A percentile compares a stretch with the other conserved stretches of the same genome.
Conservation (phyloP, 164 flowering plant genomes). For the Piper longum region DNA sequence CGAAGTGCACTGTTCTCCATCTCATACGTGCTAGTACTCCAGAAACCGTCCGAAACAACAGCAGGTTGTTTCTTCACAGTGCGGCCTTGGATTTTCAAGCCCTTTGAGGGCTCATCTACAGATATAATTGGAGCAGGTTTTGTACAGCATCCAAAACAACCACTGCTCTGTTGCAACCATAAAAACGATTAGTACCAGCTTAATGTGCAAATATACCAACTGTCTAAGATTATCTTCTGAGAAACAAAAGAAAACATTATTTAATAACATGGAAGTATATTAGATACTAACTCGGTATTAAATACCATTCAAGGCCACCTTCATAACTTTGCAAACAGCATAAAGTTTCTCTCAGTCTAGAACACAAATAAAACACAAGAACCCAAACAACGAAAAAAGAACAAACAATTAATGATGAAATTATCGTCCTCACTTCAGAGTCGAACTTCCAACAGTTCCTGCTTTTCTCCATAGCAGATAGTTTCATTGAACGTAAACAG, state of each 20-base stretch:
- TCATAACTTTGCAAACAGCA: neutral
- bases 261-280: too few relatives aligned
- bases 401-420: neutral
- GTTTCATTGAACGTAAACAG: neutral
- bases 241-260: too few relatives aligned
- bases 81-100: slow-evolving; percentile 49
- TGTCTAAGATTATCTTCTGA: too few relatives aligned
- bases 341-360: neutral
- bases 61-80: slow-evolving; percentile 29
- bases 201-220: too few relatives aligned
- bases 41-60: slow-evolving; percentile 59
- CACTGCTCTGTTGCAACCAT: slow-evolving; percentile 65
- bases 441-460: neutral
- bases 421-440: neutral
- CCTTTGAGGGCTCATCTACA: slow-evolving; percentile 66
- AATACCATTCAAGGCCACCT: too few relatives aligned
- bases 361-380: neutral
- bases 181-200: slow-evolving; percentile 15
- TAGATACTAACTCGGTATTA: too few relatives aligned
- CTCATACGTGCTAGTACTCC: slow-evolving; percentile 80
- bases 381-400: neutral
- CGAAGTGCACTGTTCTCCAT: slow-evolving; percentile 55
- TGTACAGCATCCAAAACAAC: slow-evolving; percentile 74
- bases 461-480: neutral
- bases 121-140: slow-evolving; percentile 43